Percentiles rank a stretch among this genome's conserved stretches.
These are phyloP conservation scores for Chamaenerion angustifolium DNA, from an alignment of 345 rosid genomes.

Conservation along the genomic window DNA sequence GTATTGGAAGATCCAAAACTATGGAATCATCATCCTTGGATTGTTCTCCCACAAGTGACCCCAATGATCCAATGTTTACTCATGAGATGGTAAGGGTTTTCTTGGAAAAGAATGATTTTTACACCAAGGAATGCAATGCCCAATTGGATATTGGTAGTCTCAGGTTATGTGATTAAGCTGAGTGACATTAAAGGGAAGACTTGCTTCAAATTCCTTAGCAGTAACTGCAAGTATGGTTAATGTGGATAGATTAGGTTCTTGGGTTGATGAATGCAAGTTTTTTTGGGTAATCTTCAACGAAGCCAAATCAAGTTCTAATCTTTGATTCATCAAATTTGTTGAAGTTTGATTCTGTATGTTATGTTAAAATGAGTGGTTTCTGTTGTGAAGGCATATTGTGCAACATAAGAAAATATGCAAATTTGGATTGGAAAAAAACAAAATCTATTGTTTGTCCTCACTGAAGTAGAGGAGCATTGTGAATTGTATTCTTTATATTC, in stretches of 20 bases:
- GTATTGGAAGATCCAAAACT: slow-evolving; percentile 21
- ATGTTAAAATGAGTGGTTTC: too few relatives aligned
- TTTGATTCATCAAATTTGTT: background rate
- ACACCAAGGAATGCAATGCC: slow-evolving; percentile 36
- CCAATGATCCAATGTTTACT: slow-evolving; percentile 31
- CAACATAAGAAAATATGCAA: background rate
- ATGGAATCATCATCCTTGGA: slow-evolving; percentile 20
- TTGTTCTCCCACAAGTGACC: slow-evolving; percentile 29
- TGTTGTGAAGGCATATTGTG: background rate
- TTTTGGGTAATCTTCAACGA: too few relatives aligned
- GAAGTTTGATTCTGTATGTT: background rate
- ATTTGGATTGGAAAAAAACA: background rate
- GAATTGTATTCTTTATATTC: slow-evolving; percentile 6
- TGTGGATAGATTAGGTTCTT: background rate
- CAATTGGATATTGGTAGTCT: slow-evolving; percentile 12
- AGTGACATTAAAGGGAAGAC: background rate
- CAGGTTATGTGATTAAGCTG: background rate
- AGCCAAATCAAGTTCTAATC: too few relatives aligned
- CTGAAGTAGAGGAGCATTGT: background rate
- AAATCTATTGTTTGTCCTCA: background rate
- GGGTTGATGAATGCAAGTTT: background rate
- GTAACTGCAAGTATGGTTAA: background rate
- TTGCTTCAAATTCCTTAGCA: background rate
- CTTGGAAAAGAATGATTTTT: slow-evolving; percentile 45
- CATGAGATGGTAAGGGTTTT: slow-evolving; percentile 26